Conservation (phyloP, 257 asterid species). For the Solanum etuberosum region DNA sequence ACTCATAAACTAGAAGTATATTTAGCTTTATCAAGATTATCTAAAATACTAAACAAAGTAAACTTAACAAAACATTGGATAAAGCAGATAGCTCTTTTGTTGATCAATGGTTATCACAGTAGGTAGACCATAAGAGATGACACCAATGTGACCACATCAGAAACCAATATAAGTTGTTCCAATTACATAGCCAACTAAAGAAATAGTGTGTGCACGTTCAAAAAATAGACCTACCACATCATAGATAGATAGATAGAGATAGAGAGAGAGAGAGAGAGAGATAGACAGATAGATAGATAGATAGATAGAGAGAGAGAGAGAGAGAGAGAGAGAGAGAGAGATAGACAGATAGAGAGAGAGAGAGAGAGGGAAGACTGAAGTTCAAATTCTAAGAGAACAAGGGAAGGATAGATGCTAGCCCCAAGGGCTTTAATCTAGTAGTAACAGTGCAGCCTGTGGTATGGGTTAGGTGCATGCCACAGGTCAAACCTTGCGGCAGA, state of each 20-base stretch:
- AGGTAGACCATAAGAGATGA: neutral
- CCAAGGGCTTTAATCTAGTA: neutral
- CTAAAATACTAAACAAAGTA: neutral
- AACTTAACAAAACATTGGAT: neutral
- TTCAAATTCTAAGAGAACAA: neutral
- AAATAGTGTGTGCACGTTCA: neutral
- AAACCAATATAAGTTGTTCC: neutral
- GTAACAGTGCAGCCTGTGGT: neutral
- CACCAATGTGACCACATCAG: neutral
- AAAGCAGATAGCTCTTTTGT: neutral
- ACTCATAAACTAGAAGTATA: neutral
- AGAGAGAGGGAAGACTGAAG: neutral
- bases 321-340: neutral
- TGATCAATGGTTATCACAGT: neutral
- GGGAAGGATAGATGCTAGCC: neutral
- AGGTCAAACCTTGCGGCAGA: neutral
- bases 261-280: neutral
- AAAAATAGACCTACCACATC: neutral
- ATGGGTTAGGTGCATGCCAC: neutral
- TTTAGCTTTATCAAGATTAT: neutral
- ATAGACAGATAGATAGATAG: too few relatives aligned
- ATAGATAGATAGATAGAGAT: too few relatives aligned
- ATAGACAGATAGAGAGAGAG: accelerated
- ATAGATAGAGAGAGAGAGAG: too few relatives aligned
- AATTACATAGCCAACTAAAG: neutral